Percentiles rank a stretch among this genome's conserved stretches.
Evolutionary conservation across 257 asterid species (phyloP).

Genomic region (Solanum piurae): DNA sequence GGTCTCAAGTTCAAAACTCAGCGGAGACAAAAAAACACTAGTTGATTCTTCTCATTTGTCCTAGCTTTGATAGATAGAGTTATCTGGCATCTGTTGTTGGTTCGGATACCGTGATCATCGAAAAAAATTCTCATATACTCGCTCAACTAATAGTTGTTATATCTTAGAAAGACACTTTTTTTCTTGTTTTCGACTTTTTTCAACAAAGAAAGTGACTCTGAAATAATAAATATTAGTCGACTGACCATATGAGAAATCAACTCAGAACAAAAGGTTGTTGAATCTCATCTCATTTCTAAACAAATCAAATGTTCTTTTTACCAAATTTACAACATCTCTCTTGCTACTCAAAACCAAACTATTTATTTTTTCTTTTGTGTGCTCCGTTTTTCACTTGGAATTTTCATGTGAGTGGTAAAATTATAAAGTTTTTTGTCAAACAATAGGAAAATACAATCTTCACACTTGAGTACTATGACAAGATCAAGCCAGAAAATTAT

Average conservation of each 20-base stretch:
- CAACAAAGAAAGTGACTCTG: neutral
- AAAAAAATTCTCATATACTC: neutral
- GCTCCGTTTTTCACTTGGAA: neutral
- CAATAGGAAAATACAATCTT: neutral
- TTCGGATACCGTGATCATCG: rapidly evolving
- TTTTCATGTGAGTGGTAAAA: neutral
- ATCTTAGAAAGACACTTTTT: neutral
- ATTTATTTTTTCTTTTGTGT: neutral
- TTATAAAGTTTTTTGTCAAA: neutral
- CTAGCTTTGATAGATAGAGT: neutral
- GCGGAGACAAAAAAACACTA: neutral
- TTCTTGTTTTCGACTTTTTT: neutral
- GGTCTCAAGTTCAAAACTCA: neutral
- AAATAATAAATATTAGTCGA: neutral
- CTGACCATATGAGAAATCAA: neutral
- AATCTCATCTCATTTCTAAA: neutral
- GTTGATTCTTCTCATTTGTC: neutral
- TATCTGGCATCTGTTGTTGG: rapidly evolving
- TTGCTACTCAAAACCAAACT: neutral
- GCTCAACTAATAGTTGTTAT: no score
- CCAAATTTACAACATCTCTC: neutral
- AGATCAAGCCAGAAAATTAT: neutral
- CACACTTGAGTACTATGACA: neutral
- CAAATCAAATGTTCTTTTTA: neutral
- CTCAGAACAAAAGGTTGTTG: neutral